phyloP scores from a whole-genome alignment of 148 eudicot genomes.

The Rhododendron griersonianum region DNA sequence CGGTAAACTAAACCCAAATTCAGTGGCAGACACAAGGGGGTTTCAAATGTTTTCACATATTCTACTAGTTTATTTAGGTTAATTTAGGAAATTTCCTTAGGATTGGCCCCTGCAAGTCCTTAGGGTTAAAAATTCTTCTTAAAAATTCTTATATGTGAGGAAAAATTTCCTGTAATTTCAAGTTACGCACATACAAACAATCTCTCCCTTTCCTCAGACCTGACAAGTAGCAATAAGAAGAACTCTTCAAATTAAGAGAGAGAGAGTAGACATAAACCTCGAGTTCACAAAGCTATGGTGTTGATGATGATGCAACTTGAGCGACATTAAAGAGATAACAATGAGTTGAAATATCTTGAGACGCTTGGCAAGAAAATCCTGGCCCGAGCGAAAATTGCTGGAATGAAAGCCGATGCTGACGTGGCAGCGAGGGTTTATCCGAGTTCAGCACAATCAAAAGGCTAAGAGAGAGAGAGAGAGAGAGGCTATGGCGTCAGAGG shows the following conservation, averaged over 20 bases:
- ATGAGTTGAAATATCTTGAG: background rate
- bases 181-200: background rate
- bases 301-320: slow-evolving; percentile 37
- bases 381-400: background rate
- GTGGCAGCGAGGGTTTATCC: slow-evolving; percentile 6
- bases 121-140: no score
- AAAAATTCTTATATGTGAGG: background rate
- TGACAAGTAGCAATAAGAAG: no score
- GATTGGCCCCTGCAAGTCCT: no score
- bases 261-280: slow-evolving; percentile 20
- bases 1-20: background rate
- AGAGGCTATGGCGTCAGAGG: background rate
- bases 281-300: slow-evolving; percentile 30
- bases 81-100: background rate
- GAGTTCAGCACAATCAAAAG: background rate
- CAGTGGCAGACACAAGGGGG: background rate
- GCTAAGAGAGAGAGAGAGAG: background rate
- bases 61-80: no score
- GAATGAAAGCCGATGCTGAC: background rate
- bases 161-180: background rate
- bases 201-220: no score
- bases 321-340: slow-evolving; percentile 29
- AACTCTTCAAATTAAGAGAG: no score
- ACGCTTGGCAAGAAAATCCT: background rate
- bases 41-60: background rate